Conservation (phyloP, 148 eudicot genomes). For the Spergularia marina region DNA sequence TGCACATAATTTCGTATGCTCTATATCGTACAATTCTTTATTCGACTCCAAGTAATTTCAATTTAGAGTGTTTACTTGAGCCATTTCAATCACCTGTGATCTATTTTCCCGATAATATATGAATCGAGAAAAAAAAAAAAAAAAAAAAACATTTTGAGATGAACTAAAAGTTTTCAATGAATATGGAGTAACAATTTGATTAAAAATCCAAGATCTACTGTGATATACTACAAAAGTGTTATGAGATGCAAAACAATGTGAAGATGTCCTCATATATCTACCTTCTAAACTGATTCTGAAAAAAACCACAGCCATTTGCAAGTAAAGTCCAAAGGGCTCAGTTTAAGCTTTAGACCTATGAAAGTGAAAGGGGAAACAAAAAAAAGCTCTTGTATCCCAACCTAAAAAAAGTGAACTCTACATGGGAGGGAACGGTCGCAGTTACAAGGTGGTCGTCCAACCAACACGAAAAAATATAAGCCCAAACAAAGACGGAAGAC, state of each 20-base stretch:
- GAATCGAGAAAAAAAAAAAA: too few species aligned
- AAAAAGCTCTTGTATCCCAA: conserved; percentile 22
- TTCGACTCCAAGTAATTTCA: too few species aligned
- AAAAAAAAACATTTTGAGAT: too few species aligned
- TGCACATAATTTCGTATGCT: too few species aligned
- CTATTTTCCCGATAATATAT: too few species aligned
- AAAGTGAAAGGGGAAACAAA: conserved; percentile 9
- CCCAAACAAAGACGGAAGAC: conserved; percentile 7
- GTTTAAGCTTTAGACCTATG: conserved; percentile 15
- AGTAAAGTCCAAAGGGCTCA: conserved; percentile 18
- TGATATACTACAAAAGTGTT: conserved; percentile 17
- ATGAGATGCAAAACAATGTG: conserved; percentile 19
- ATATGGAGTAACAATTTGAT: conserved; percentile 4
- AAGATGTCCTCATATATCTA: conserved; percentile 15
- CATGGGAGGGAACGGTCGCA: conserved; percentile 18
- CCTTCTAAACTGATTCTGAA: conserved; percentile 21
- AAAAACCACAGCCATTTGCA: conserved; percentile 19
- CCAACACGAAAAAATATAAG: not conserved
- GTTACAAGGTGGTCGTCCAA: conserved; percentile 13
- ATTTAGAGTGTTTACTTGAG: too few species aligned
- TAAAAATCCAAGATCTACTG: not conserved
- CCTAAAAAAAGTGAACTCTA: conserved; percentile 3
- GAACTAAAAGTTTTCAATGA: too few species aligned
- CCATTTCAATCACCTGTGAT: too few species aligned
- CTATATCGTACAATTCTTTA: too few species aligned